Conservation (phyloP, 257 asterid species). For the Solanum virginianum region DNA sequence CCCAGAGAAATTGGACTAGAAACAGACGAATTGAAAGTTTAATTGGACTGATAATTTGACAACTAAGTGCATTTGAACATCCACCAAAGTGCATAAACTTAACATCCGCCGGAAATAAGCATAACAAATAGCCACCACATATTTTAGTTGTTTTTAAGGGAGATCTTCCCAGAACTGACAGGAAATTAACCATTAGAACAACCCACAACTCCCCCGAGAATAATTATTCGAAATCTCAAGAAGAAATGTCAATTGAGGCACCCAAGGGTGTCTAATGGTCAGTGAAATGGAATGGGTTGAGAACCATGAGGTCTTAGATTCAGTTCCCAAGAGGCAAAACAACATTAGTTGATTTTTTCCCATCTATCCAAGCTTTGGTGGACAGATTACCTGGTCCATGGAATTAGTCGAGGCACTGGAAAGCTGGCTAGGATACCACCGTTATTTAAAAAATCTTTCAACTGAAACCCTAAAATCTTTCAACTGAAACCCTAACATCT, state of each 20-base stretch:
- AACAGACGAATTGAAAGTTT: not conserved
- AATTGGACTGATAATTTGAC: not conserved
- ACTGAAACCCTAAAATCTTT: not conserved
- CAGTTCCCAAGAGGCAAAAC: not conserved
- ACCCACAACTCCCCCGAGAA: not conserved
- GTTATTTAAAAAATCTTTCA: too few relatives aligned
- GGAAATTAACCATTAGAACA: not conserved
- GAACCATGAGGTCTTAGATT: not conserved
- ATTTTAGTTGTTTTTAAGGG: not conserved
- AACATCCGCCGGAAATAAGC: not conserved
- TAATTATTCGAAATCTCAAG: not conserved
- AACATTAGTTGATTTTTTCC: not conserved
- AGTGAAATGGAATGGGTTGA: not conserved
- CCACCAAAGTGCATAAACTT: not conserved
- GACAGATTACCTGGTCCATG: not conserved
- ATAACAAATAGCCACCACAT: not conserved
- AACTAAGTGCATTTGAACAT: not conserved
- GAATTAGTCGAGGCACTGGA: not conserved
- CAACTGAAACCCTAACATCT: not conserved
- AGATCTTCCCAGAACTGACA: not conserved
- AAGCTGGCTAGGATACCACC: not conserved
- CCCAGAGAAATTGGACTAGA: not conserved
- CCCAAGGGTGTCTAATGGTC: not conserved
- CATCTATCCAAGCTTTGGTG: not conserved
- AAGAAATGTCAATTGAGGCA: not conserved